phyloP scores from a whole-genome alignment of 2,329 filamentous ascomycete species.

The Emydomyces testavorans region DNA sequence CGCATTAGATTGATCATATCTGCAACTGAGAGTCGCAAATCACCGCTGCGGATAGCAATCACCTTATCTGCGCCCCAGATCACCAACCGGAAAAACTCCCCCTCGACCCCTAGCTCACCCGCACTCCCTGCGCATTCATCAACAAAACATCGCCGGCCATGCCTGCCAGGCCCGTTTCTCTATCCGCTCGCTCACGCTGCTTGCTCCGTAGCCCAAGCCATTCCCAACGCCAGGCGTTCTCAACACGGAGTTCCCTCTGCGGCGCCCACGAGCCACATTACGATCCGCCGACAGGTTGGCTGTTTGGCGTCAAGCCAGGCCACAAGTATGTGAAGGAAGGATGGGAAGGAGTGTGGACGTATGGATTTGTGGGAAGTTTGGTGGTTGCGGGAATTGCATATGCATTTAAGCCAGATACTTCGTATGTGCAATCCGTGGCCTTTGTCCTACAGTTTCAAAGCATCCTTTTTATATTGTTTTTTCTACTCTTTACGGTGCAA shows the following conservation, averaged over 20 bases:
- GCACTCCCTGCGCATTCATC: constrained; percentile 1
- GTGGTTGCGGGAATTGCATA: constrained; percentile 65
- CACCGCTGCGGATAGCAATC: background rate
- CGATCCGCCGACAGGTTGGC: constrained; percentile 81
- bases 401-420: constrained; percentile 96
- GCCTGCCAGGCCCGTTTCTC: constrained; percentile 30
- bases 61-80: background rate
- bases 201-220: constrained; percentile 27
- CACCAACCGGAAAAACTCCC: constrained; percentile 4
- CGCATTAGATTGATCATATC: background rate
- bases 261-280: constrained; percentile 60
- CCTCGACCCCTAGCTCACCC: constrained; percentile 1
- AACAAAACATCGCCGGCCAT: constrained; percentile 19
- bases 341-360: constrained; percentile 81
- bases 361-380: constrained; percentile 72
- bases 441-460: background rate
- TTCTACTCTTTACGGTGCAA: background rate
- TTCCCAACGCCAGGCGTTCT: constrained; percentile 27
- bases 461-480: background rate
- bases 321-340: constrained; percentile 94
- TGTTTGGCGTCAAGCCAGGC: constrained; percentile 86
- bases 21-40: background rate
- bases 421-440: constrained; percentile 52
- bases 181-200: constrained; percentile 32
- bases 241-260: constrained; percentile 30